Conservation (phyloP, 2,329 filamentous ascomycete genomes). For the Hypoxylon sp. region DNA sequence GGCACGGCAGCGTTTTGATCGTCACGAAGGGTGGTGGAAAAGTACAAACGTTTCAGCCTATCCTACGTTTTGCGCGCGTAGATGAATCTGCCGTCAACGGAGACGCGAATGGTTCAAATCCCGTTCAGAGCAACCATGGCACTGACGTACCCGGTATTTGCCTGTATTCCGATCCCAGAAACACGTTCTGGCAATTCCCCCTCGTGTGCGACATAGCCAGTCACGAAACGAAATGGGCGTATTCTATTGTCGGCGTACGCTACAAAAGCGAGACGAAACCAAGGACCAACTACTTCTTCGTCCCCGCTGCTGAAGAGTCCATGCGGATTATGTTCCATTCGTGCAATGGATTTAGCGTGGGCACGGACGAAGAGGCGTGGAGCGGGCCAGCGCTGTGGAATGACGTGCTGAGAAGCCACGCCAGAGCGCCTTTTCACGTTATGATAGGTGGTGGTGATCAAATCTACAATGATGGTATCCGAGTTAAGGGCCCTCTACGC, state of each 20-base stretch:
- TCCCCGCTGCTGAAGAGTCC: conserved; percentile 83
- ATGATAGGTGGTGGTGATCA: conserved; percentile 96
- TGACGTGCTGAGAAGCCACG: conserved; percentile 87
- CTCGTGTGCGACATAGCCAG: conserved; percentile 80
- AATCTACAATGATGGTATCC: conserved; percentile 94
- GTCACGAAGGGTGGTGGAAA: conserved; percentile 80
- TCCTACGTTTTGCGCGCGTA: conserved; percentile 65
- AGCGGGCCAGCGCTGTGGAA: conserved; percentile 96
- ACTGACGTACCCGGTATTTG: conserved; percentile 64
- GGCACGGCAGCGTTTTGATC: conserved; percentile 88
- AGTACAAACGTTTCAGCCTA: conserved; percentile 68
- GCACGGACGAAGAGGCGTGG: conserved; percentile 79
- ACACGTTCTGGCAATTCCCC: conserved; percentile 96
- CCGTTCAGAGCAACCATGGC: conserved; percentile 58
- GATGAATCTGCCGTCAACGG: conserved; percentile 51
- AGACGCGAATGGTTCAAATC: conserved; percentile 47
- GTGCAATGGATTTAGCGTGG: conserved; percentile 95
- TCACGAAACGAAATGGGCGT: conserved; percentile 81
- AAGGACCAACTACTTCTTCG: conserved; percentile 79
- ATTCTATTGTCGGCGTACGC: conserved; percentile 75
- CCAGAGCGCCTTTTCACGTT: conserved; percentile 87
- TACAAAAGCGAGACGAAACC: conserved; percentile 70
- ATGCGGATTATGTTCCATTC: conserved; percentile 99
- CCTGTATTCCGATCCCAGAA: conserved; percentile 73
- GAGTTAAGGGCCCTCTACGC: conserved; percentile 84